Conservation (phyloP, 768 basidiomycete genomes). For the Strobilomyces confusus region DNA sequence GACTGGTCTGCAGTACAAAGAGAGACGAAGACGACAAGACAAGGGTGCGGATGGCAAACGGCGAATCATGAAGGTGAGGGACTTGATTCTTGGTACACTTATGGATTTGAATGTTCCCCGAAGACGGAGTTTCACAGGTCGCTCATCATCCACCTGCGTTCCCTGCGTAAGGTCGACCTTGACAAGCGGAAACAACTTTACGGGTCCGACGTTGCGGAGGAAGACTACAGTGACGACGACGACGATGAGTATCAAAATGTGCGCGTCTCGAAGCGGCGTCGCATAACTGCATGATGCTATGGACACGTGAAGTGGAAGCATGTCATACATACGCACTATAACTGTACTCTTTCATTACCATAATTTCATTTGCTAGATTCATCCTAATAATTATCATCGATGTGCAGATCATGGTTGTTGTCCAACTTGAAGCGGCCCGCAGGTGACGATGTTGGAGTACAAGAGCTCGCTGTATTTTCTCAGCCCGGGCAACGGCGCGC, state of each 20-base stretch:
- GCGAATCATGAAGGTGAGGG: constrained; percentile 55
- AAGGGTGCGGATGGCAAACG: constrained; percentile 44
- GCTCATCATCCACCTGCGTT: constrained; percentile 51
- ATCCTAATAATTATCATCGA: constrained; percentile 22
- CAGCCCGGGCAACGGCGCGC: too few relatives aligned
- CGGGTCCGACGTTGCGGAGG: constrained; percentile 36
- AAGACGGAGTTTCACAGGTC: constrained; percentile 72
- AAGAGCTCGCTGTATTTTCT: too few relatives aligned
- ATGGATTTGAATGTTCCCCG: background rate
- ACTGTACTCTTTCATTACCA: constrained; percentile 24
- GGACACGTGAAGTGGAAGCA: constrained; percentile 20
- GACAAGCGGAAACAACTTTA: constrained; percentile 45
- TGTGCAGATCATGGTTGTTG: constrained; percentile 17
- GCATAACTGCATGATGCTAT: constrained; percentile 21
- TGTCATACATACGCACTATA: constrained; percentile 23
- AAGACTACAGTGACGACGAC: constrained; percentile 34
- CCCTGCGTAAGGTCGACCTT: constrained; percentile 57
- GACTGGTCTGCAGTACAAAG: constrained; percentile 47
- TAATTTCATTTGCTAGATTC: constrained; percentile 30
- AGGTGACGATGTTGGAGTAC: too few relatives aligned
- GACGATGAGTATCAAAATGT: constrained; percentile 33
- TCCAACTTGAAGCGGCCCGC: too few relatives aligned
- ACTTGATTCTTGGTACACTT: background rate
- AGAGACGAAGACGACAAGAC: constrained; percentile 55
- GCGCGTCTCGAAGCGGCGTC: constrained; percentile 29